Evolutionary conservation across 2,329 filamentous ascomycete genomes (phyloP).

Genomic region (Ramichloridium luteum): DNA sequence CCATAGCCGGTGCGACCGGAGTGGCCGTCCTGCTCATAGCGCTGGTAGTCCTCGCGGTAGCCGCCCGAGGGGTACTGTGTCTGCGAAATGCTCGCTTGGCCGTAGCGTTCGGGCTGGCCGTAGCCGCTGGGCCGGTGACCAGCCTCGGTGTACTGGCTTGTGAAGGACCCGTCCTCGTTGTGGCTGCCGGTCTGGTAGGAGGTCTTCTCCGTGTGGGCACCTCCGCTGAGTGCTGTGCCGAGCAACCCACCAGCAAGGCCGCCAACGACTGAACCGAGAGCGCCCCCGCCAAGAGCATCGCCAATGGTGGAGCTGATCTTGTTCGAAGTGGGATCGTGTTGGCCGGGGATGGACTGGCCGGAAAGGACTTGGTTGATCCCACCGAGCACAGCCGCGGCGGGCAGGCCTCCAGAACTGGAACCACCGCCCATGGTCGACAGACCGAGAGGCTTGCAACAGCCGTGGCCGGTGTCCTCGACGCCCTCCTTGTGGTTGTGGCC

Average conservation of each 20-base stretch:
- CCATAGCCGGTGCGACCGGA: constrained; percentile 36
- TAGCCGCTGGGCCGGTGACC: constrained; percentile 32
- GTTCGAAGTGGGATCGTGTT: constrained; percentile 4
- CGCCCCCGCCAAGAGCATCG: constrained; percentile 51
- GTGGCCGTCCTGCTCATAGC: constrained; percentile 44
- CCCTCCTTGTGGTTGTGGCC: constrained; percentile 80
- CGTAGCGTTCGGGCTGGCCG: constrained; percentile 35
- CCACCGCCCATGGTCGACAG: constrained; percentile 52
- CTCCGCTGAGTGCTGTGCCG: constrained; percentile 44
- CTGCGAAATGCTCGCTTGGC: constrained; percentile 47
- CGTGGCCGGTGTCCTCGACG: constrained; percentile 72
- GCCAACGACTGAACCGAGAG: constrained; percentile 58
- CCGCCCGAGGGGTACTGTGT: constrained; percentile 48
- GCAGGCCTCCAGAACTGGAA: constrained; percentile 29
- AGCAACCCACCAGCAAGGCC: constrained; percentile 55
- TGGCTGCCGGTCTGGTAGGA: constrained; percentile 40
- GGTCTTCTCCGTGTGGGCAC: constrained; percentile 38
- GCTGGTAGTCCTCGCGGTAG: constrained; percentile 46
- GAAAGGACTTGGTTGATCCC: constrained; percentile 21
- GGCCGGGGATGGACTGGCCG: constrained; percentile 12
- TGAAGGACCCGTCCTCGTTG: constrained; percentile 48
- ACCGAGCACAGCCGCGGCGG: constrained; percentile 25
- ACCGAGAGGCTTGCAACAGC: constrained; percentile 66
- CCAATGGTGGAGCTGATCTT: constrained; percentile 41
- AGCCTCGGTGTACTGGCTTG: constrained; percentile 49